Percentiles rank a stretch among this genome's conserved stretches.
Conservation (phyloP, 257 asterid genomes). For the Solanum medicagineum region DNA sequence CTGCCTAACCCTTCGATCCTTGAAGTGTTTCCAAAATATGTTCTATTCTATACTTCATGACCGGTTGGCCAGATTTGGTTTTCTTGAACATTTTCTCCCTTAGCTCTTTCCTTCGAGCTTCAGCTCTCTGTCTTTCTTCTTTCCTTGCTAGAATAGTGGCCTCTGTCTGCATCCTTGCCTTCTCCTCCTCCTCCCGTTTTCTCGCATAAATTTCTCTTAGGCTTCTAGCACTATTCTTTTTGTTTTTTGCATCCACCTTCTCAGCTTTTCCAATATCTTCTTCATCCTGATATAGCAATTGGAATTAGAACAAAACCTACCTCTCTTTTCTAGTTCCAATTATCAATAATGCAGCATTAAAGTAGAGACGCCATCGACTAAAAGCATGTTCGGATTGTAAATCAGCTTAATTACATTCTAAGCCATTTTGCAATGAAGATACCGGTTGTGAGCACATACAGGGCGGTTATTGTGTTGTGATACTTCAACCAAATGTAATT, state of each 20-base stretch:
- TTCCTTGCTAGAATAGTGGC: slow-evolving; percentile 40
- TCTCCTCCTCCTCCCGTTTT: slow-evolving; percentile 53
- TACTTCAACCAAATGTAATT: not conserved
- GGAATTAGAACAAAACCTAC: not conserved
- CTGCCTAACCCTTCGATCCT: slow-evolving; percentile 22
- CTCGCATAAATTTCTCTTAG: slow-evolving; percentile 47
- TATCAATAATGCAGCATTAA: not conserved
- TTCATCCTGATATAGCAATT: slow-evolving; percentile 22
- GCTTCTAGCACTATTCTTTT: slow-evolving; percentile 16
- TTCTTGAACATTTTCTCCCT: slow-evolving; percentile 86
- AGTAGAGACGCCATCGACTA: not conserved
- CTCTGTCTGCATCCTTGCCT: slow-evolving; percentile 53
- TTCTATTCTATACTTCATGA: slow-evolving; percentile 91
- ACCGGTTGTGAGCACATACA: not conserved
- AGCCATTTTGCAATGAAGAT: not conserved
- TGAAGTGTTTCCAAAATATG: slow-evolving; percentile 67
- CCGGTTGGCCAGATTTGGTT: slow-evolving; percentile 87
- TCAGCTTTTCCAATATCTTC: slow-evolving; percentile 4
- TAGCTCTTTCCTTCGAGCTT: slow-evolving; percentile 43
- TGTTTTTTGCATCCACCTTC: slow-evolving; percentile 8
- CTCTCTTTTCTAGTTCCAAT: not conserved
- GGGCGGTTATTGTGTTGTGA: not conserved
- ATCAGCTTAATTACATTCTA: not conserved
- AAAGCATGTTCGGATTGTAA: not conserved
- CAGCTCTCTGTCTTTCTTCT: slow-evolving; percentile 39